Evolutionary conservation across 768 basidiomycete species (phyloP).

Genomic region (Serendipita sp.): DNA sequence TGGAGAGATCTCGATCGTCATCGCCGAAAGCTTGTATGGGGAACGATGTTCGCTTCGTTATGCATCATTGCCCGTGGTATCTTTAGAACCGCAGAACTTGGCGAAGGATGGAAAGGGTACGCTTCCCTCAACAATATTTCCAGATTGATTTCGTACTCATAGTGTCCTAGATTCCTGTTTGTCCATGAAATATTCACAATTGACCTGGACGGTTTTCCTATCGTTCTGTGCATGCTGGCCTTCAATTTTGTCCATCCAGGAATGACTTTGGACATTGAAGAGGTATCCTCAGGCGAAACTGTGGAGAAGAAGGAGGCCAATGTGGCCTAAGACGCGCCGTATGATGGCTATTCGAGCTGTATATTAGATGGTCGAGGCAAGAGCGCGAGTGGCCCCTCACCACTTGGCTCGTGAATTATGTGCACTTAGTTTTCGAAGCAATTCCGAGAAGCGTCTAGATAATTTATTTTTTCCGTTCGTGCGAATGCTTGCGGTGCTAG

Average conservation of each 20-base stretch:
- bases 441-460: no score
- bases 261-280: not conserved
- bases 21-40: not conserved
- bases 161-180: not conserved
- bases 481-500: no score
- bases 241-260: conserved; percentile 3
- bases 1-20: not conserved
- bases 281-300: not conserved
- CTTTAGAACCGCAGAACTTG: not conserved
- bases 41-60: not conserved
- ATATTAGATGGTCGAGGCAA: no score
- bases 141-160: not conserved
- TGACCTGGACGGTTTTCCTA: not conserved
- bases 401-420: no score
- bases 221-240: not conserved
- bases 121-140: not conserved
- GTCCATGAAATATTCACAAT: conserved; percentile 2
- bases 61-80: conserved; percentile 3
- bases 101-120: conserved; percentile 3
- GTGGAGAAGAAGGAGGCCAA: not conserved
- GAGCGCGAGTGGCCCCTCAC: no score
- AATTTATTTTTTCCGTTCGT: no score
- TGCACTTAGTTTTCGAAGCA: no score
- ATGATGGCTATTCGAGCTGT: no score
- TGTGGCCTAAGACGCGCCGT: not conserved